Evolutionary conservation across 164 flowering plant genomes (phyloP).

Genomic region (Stephania cephalantha): DNA sequence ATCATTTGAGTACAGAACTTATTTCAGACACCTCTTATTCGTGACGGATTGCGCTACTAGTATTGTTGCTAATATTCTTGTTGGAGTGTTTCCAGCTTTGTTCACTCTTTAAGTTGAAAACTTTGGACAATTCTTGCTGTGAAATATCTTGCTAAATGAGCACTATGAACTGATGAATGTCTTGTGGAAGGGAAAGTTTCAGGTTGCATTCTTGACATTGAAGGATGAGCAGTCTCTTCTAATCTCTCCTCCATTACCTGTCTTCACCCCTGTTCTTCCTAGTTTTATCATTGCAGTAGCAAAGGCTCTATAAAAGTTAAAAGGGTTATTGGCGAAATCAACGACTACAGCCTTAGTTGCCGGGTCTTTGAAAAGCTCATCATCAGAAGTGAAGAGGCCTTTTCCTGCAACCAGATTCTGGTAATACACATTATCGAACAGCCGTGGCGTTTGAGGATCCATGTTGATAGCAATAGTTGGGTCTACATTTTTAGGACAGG

Average conservation of each 20-base stretch:
- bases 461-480: conserved; percentile 47
- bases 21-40: neutral
- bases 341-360: conserved; percentile 35
- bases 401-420: conserved; percentile 48
- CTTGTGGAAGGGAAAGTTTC: neutral
- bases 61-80: neutral
- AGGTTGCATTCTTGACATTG: conserved; percentile 26
- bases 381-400: conserved; percentile 68
- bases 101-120: neutral
- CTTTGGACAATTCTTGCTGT: neutral
- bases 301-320: conserved; percentile 42
- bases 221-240: conserved; percentile 50
- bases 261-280: conserved; percentile 58
- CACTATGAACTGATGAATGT: neutral
- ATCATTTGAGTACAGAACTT: neutral
- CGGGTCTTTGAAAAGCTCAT: conserved; percentile 46
- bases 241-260: conserved; percentile 49
- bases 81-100: neutral
- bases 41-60: neutral
- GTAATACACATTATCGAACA: conserved; percentile 63
- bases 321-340: conserved; percentile 37
- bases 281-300: conserved; percentile 53
- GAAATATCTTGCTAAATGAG: neutral
- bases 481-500: conserved; percentile 48
- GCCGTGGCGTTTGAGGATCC: conserved; percentile 54